Evolutionary conservation across 2,329 filamentous ascomycete species (phyloP).

Genomic region (Neofusicoccum cordaticola): DNA sequence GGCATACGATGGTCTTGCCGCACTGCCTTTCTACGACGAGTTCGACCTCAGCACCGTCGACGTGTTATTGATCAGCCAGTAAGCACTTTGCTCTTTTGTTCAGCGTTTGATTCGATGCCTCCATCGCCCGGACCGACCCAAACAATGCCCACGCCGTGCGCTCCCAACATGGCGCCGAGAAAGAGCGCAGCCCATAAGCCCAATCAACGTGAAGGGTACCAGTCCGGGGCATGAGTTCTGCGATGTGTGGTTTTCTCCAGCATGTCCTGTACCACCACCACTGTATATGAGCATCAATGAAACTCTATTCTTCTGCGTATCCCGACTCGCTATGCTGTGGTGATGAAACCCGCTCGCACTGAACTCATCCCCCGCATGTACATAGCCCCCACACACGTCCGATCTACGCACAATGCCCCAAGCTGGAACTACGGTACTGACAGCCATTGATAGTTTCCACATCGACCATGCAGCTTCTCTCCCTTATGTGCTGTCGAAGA

Average conservation of each 20-base stretch:
- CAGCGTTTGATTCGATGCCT: constrained; percentile 4
- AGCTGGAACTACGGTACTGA: neutral
- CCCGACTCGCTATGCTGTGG: constrained; percentile 16
- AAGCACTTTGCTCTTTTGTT: constrained; percentile 53
- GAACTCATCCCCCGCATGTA: constrained; percentile 14
- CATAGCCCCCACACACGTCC: constrained; percentile 2
- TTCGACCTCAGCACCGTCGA: constrained; percentile 98
- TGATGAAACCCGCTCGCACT: constrained; percentile 8
- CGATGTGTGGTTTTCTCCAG: constrained; percentile 8
- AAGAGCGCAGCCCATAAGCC: neutral
- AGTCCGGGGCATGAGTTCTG: constrained; percentile 8
- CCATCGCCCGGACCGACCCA: neutral
- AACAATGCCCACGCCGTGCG: neutral
- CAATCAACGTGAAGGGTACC: constrained; percentile 1
- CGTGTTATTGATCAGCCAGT: constrained; percentile 98
- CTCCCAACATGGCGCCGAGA: neutral
- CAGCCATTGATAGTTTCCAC: constrained; percentile 70
- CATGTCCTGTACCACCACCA: constrained; percentile 13
- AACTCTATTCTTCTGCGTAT: constrained; percentile 13
- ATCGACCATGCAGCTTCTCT: constrained; percentile 98
- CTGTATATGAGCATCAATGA: constrained; percentile 21
- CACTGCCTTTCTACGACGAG: constrained; percentile 95
- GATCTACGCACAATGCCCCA: neutral
- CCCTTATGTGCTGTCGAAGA: constrained; percentile 95
- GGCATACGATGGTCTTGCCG: constrained; percentile 89